These are phyloP conservation scores for Prillingera fragicola DNA, from an alignment of 1,284 basidiomycete species.

Conservation along the genomic window DNA sequence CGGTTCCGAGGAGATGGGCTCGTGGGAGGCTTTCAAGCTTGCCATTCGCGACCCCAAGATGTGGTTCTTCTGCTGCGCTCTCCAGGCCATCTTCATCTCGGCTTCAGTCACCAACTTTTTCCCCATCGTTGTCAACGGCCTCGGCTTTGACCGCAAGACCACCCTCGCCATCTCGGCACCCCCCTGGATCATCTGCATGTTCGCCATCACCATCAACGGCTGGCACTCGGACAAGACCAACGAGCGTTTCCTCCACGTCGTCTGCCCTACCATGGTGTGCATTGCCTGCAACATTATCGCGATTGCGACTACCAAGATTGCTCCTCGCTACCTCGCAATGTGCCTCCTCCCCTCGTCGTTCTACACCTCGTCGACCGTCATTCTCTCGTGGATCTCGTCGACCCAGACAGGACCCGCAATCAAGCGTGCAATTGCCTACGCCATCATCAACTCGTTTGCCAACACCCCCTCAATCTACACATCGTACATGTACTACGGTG, in stretches of 20 bases:
- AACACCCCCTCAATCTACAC: constrained; percentile 47
- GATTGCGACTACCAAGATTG: constrained; percentile 29
- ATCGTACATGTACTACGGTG: constrained; percentile 38
- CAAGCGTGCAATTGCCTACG: constrained; percentile 45
- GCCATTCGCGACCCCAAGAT: constrained; percentile 15
- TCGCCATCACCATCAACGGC: constrained; percentile 32
- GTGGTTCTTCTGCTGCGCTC: constrained; percentile 9
- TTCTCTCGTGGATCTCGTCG: constrained; percentile 42
- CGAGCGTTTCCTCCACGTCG: constrained; percentile 23
- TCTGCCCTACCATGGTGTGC: constrained; percentile 19
- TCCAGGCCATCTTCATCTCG: constrained; percentile 2
- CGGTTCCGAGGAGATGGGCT: constrained; percentile 25
- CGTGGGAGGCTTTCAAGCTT: constrained; percentile 25
- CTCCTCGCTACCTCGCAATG: constrained; percentile 37
- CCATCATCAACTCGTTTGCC: constrained; percentile 43
- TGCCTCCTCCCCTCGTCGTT: constrained; percentile 33
- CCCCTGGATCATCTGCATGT: constrained; percentile 35
- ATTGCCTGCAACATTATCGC: constrained; percentile 29
- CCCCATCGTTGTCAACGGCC: constrained; percentile 32
- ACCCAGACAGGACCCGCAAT: constrained; percentile 43
- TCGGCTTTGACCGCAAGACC: constrained; percentile 39
- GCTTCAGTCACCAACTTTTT: constrained; percentile 32
- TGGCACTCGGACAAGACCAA: constrained; percentile 38
- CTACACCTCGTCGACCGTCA: constrained; percentile 44
- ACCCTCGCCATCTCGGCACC: constrained; percentile 45